phyloP scores from a whole-genome alignment of 371 early-diverging fungal genomes.

The Mortierella sp. region DNA sequence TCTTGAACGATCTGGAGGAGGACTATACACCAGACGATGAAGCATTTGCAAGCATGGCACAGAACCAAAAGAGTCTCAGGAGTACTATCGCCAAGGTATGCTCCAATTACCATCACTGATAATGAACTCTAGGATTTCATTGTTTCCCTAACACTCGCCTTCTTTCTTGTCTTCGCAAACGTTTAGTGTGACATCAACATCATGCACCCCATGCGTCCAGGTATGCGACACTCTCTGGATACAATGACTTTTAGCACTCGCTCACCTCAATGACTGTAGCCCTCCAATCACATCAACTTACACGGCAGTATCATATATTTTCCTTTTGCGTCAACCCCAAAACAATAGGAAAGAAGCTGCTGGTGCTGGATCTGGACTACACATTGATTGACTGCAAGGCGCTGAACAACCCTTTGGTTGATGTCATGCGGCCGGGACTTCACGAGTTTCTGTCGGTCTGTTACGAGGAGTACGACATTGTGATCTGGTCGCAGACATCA shows the following conservation, averaged over 20 bases:
- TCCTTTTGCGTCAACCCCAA: not conserved
- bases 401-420: conserved; percentile 61
- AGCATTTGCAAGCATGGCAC: conserved; percentile 51
- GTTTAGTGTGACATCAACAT: conserved; percentile 63
- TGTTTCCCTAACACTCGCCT: not conserved
- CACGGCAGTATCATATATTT: not conserved
- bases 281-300: not conserved
- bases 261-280: not conserved
- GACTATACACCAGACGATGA: conserved; percentile 62
- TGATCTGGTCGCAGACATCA: conserved; percentile 77
- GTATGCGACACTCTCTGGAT: conserved; percentile 20
- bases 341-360: conserved; percentile 62
- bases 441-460: conserved; percentile 71
- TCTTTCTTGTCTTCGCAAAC: not conserved
- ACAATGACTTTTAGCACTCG: not conserved
- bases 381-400: conserved; percentile 74
- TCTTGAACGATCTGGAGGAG: conserved; percentile 62
- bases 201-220: conserved; percentile 63
- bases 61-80: conserved; percentile 56
- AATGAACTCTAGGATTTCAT: not conserved
- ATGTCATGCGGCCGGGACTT: conserved; percentile 72
- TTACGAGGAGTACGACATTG: conserved; percentile 72
- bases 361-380: conserved; percentile 77
- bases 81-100: conserved; percentile 53
- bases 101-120: not conserved